Base-by-base conservation (phyloP, 345 rosid genomes). In the Salix purpurea region DNA sequence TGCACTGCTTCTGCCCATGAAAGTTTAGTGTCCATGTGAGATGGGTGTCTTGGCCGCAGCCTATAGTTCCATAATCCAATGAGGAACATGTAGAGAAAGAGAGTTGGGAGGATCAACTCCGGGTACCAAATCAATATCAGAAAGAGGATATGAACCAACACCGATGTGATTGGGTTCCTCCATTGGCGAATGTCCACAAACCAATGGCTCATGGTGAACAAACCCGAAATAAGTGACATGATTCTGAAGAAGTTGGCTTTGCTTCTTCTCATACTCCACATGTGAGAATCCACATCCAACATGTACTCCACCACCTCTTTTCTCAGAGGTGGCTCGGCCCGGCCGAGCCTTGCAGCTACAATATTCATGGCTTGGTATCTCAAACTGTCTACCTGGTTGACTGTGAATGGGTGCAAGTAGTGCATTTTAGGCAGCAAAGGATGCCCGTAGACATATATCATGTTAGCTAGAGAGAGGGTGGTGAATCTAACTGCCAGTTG, bases 201-300 rank as follows among this genome's bases (percentile, higher is more conserved):
- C 98, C 97, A 92, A 6, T 80, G 68, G 44, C 78, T 83, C 10
- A 88, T 72, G 0, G 88, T 71, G 69, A 92, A 82, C 78, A 78
- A 74, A 14, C 92, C 86, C 0, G 94, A 88, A 13, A 89, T 65
- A 23, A 94, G 85, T 0, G 95, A 87, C 88, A 89, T 89, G 46
- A 94, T 85, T n/a, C 97, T 82, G 65, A 90, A 90, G 83, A 94
- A 92, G 77, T 92, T 92, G 7, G 92, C 98, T 85, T 92, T 94
- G 85, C 96, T 94, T 86, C 96, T 87, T 77, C 97, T 88, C 96
- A 92, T 92, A 80, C 98, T 94, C 98, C 97, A 92, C 81, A 88
- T 77, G 68, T 90, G 94, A 1, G 97, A 91, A 73, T 92, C 97
- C 54, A 94, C 94, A 80, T 94, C 98, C 11, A 94, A 72, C 98